Percentiles rank a stretch among this genome's conserved stretches.
Evolutionary conservation across 495 filamentous ascomycete genomes (phyloP).

Genomic region (Aspergillus indologenus): DNA sequence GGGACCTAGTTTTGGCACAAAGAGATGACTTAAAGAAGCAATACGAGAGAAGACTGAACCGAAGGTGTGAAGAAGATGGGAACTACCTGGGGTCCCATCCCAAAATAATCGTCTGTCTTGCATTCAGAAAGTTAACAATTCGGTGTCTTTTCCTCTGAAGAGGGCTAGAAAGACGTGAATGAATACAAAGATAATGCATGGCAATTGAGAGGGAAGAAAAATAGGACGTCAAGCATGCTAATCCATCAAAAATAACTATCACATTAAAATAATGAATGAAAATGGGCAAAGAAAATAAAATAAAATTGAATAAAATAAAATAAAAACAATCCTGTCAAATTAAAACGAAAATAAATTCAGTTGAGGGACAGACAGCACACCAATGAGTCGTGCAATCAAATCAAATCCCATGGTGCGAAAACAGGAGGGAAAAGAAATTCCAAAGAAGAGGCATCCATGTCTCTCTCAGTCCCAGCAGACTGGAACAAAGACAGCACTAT

Average conservation of each 20-base stretch:
- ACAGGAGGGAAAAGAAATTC: constrained; percentile 1
- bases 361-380: not conserved
- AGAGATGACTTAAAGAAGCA: constrained; percentile 1
- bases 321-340: constrained; percentile 6
- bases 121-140: constrained; percentile 5
- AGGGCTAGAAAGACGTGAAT: not conserved
- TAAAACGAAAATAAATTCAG: constrained; percentile 7
- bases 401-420: not conserved
- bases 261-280: constrained; percentile 13
- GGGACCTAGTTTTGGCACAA: constrained; percentile 16
- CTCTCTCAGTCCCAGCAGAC: constrained; percentile 12
- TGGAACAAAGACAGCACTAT: constrained; percentile 24
- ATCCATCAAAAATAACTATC: constrained; percentile 2
- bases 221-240: constrained; percentile 5
- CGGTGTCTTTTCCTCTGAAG: constrained; percentile 9
- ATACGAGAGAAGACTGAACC: not conserved
- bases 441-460: constrained; percentile 15
- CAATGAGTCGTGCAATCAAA: not conserved
- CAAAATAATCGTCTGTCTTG: not conserved
- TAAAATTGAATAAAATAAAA: constrained; percentile 13
- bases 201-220: constrained; percentile 2
- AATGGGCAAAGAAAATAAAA: constrained; percentile 12
- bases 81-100: not conserved
- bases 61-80: constrained; percentile 5
- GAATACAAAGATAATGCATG: constrained; percentile 2